Percentiles rank a stretch among this genome's conserved stretches.
Conservation (phyloP, 768 basidiomycete genomes). For the Coprinellus aureogranulatus region DNA sequence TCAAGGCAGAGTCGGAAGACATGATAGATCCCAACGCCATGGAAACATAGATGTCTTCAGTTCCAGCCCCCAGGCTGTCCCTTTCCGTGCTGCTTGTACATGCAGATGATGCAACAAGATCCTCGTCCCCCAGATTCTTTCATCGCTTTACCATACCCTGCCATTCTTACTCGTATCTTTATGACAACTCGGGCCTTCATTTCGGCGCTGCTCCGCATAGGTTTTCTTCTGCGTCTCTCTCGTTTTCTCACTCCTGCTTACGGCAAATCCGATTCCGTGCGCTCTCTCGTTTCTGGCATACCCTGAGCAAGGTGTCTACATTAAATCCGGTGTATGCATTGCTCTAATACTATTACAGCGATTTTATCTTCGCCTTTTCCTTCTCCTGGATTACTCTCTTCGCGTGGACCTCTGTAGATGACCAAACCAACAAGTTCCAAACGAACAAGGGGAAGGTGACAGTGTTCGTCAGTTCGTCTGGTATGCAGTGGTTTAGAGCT, state of each 20-base stretch:
- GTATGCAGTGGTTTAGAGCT: background rate
- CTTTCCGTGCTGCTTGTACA: too few species aligned
- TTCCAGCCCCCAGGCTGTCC: too few species aligned
- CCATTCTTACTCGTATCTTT: background rate
- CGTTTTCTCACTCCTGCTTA: background rate
- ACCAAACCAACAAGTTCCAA: background rate
- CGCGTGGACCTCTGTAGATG: constrained; percentile 75
- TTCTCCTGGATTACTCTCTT: constrained; percentile 81
- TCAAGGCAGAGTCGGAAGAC: constrained; percentile 31
- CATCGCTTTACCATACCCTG: background rate
- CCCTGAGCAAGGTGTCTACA: background rate
- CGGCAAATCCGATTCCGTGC: constrained; percentile 1
- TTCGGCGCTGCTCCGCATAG: background rate
- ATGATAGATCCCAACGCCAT: constrained; percentile 45
- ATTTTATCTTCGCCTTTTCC: constrained; percentile 80
- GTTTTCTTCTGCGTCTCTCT: constrained; percentile 1
- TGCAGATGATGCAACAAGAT: background rate
- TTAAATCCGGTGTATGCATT: constrained; percentile 9
- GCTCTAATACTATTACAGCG: constrained; percentile 47
- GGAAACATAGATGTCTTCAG: constrained; percentile 34
- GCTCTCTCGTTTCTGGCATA: constrained; percentile 6
- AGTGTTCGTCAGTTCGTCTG: background rate
- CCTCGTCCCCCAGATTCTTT: background rate
- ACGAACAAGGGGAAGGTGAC: background rate
- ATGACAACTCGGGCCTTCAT: background rate